Percentiles rank a stretch among this genome's conserved stretches.
Conservation (phyloP, 2,329 filamentous ascomycete species). For the Alternaria triticina region DNA sequence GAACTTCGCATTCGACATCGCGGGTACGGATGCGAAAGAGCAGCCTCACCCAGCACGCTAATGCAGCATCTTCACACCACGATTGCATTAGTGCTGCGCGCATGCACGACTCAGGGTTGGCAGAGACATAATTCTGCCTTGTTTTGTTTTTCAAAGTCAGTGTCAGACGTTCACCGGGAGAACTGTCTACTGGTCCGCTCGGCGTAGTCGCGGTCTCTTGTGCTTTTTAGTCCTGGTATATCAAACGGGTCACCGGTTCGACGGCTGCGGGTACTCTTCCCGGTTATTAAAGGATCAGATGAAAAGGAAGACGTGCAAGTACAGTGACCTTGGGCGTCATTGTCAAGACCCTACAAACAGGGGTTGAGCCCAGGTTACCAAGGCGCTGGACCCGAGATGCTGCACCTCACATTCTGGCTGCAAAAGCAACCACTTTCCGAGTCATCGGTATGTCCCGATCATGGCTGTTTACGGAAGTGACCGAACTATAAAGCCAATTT, state of each 20-base stretch:
- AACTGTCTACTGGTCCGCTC: slow-evolving; percentile 4
- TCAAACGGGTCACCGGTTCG: slow-evolving; percentile 9
- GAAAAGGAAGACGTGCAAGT: neutral
- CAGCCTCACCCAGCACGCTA: slow-evolving; percentile 24
- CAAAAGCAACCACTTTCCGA: slow-evolving; percentile 23
- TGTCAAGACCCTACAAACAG: slow-evolving; percentile 1
- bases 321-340: neutral
- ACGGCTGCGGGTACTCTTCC: slow-evolving; percentile 2
- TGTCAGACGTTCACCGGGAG: slow-evolving; percentile 11
- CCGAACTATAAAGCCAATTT: neutral
- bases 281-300: neutral
- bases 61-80: slow-evolving; percentile 22
- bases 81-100: slow-evolving; percentile 7
- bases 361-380: slow-evolving; percentile 5
- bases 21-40: slow-evolving; percentile 7
- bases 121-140: slow-evolving; percentile 6
- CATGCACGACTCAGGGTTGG: slow-evolving; percentile 8
- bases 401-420: slow-evolving; percentile 19
- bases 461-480: slow-evolving; percentile 4
- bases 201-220: slow-evolving; percentile 3
- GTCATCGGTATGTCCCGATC: slow-evolving; percentile 25
- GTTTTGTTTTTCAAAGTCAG: slow-evolving; percentile 12
- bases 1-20: slow-evolving; percentile 1
- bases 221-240: neutral
- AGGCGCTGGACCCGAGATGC: slow-evolving; percentile 16